A percentile compares a stretch with the other conserved stretches of the same genome.
These are phyloP conservation scores for Ceratobasidium sp. DNA, from an alignment of 1,284 basidiomycete species.

Conservation along the genomic window DNA sequence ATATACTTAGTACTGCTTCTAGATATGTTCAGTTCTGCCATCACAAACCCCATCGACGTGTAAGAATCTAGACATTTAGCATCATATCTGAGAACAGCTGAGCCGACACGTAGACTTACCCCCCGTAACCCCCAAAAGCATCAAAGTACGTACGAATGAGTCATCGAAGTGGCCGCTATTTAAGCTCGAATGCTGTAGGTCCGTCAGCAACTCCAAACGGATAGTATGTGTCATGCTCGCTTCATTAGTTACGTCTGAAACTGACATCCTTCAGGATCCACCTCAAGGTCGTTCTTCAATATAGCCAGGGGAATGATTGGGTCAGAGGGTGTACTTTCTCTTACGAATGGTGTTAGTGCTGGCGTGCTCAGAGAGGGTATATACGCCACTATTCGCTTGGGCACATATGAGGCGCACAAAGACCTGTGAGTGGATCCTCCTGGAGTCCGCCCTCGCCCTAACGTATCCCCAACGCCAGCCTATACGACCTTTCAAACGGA, in stretches of 20 bases:
- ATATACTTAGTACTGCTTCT: not conserved
- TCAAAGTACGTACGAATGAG: slow-evolving; percentile 46
- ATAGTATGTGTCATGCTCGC: slow-evolving; percentile 46
- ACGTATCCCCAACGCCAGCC: not conserved
- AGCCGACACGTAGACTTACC: slow-evolving; percentile 17
- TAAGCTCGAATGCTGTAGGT: slow-evolving; percentile 46
- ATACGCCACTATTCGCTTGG: slow-evolving; percentile 53
- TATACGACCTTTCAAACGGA: slow-evolving; percentile 45
- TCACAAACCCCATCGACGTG: slow-evolving; percentile 54
- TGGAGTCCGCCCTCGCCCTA: not conserved
- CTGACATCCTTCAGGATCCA: slow-evolving; percentile 46
- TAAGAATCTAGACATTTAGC: slow-evolving; percentile 42
- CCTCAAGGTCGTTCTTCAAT: slow-evolving; percentile 51
- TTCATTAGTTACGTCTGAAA: slow-evolving; percentile 5
- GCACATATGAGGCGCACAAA: slow-evolving; percentile 55
- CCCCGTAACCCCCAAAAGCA: slow-evolving; percentile 38
- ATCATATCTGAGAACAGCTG: slow-evolving; percentile 2
- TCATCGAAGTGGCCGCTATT: not conserved
- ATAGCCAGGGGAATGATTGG: slow-evolving; percentile 52
- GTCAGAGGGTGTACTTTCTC: slow-evolving; percentile 50
- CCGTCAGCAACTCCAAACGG: slow-evolving; percentile 52
- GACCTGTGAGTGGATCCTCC: slow-evolving; percentile 48
- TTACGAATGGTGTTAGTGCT: slow-evolving; percentile 52
- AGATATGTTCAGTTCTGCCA: slow-evolving; percentile 53
- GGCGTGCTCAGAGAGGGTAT: slow-evolving; percentile 53